A percentile compares a stretch with the other conserved stretches of the same genome.
phyloP scores from a whole-genome alignment of 2,329 filamentous ascomycete species.

The Pseudogymnoascus pannorum region DNA sequence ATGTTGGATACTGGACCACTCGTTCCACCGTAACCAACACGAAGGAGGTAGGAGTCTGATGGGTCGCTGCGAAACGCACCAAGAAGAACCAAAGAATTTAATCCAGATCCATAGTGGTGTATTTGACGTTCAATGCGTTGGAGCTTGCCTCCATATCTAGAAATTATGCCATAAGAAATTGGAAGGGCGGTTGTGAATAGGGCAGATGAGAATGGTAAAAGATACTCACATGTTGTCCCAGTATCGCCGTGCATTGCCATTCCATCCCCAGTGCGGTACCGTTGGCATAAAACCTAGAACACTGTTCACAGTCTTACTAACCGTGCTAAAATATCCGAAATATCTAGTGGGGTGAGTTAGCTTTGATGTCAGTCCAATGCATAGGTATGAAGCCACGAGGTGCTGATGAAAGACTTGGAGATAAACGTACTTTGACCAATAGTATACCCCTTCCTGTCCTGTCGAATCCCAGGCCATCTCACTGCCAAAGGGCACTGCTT shows the following conservation, averaged over 20 bases:
- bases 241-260: slow-evolving; percentile 52
- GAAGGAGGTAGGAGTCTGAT: slow-evolving; percentile 42
- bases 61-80: slow-evolving; percentile 42
- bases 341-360: slow-evolving; percentile 25
- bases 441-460: slow-evolving; percentile 54
- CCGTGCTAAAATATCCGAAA: slow-evolving; percentile 41
- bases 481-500: slow-evolving; percentile 48
- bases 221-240: slow-evolving; percentile 47
- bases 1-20: slow-evolving; percentile 49
- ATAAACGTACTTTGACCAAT: slow-evolving; percentile 37
- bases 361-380: not conserved
- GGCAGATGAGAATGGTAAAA: not conserved
- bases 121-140: slow-evolving; percentile 41
- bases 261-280: slow-evolving; percentile 55
- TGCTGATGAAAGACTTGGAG: slow-evolving; percentile 19
- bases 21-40: slow-evolving; percentile 47
- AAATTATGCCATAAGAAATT: not conserved
- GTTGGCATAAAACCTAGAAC: slow-evolving; percentile 51
- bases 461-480: slow-evolving; percentile 59
- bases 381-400: slow-evolving; percentile 19
- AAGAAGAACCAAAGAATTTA: slow-evolving; percentile 50
- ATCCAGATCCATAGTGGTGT: slow-evolving; percentile 53
- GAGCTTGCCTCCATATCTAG: slow-evolving; percentile 26
- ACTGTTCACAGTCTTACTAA: slow-evolving; percentile 45
- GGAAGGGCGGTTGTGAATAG: not conserved